Evolutionary conservation across 1,284 basidiomycete genomes (phyloP), one percentile per base, ranked within the genome.

Genomic region (Marasmius oreades): DNA sequence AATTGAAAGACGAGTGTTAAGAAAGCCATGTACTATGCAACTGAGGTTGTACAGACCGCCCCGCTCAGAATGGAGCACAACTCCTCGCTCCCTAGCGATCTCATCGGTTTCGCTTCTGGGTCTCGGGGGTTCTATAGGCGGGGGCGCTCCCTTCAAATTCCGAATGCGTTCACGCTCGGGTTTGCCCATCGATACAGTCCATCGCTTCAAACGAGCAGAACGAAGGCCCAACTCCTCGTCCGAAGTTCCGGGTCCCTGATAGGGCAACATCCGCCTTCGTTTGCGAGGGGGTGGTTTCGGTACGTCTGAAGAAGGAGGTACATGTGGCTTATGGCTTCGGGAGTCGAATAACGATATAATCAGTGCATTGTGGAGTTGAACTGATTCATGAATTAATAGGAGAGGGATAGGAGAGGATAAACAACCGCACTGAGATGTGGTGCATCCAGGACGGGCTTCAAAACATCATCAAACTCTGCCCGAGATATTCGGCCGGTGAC

Each of bases 331-430:
- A 62, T 86, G 82, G 0, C 85, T 81, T 0, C 89, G 88, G 20
- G 86, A 85, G 66, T 90, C 88, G 60, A 92, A 88, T 11, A 92
- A 70, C 3, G 90, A 90, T 37, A 91, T 89, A 47, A 92, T 84
- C 26, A 92, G 76, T 3, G 89, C 82, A 69, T 92, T 92, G 65
- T 92, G 90, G 2, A 92, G 73, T 67, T 89, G 86, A 31, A 91
- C 87, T 88, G 62, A 46, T 55, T 43, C 10, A 24, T 24, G n/a
- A 28, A 51, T 45, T 47, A 51, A 20, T 57, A 28, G 22, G 33
- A 57, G 42, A 36, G 37, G 16, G 26, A 39, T 26, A 23, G 14
- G 37, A n/a, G n/a, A 42, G 12, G 39, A 50, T 46, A 34, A 34
- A 31, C 54, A 64, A n/a, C n/a, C 75, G 59, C 59, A 86, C 86